A percentile compares a stretch with the other conserved stretches of the same genome.
Evolutionary conservation across 139 green algal species (phyloP).

Genomic region (Eudorina sp.): DNA sequence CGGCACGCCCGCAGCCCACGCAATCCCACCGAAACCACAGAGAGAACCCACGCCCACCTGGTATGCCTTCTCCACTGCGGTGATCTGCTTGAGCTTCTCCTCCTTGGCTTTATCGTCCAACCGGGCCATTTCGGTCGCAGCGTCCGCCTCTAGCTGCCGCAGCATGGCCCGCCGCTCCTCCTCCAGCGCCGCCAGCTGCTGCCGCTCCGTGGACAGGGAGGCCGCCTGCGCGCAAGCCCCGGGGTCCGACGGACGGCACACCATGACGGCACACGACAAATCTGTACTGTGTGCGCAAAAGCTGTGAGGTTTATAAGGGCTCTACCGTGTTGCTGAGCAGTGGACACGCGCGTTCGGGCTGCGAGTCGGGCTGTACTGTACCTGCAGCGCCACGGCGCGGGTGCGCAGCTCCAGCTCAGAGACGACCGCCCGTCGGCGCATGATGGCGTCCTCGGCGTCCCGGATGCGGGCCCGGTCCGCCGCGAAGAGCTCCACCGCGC

Average conservation of each 20-base stretch:
- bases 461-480: conserved; percentile 66
- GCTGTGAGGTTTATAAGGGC: too few relatives aligned
- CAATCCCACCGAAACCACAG: too few relatives aligned
- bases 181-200: conserved; percentile 72
- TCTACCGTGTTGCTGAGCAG: too few relatives aligned
- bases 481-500: conserved; percentile 65
- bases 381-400: conserved; percentile 61
- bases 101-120: conserved; percentile 78
- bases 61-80: conserved; percentile 60
- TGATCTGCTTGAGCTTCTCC: conserved; percentile 76
- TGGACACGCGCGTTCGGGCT: too few relatives aligned
- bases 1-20: too few relatives aligned
- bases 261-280: too few relatives aligned
- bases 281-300: too few relatives aligned
- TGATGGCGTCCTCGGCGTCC: conserved; percentile 72
- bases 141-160: conserved; percentile 57
- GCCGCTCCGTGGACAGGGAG: conserved; percentile 59
- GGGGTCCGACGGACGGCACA: too few relatives aligned
- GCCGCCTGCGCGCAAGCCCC: conserved; percentile 41
- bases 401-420: conserved; percentile 70
- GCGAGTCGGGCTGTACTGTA: too few relatives aligned
- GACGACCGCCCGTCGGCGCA: conserved; percentile 64
- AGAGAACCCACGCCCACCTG: conserved; percentile 49
- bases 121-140: conserved; percentile 50
- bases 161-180: conserved; percentile 42